Conservation (phyloP, 495 filamentous ascomycete genomes). For the Ascobolus immersus region DNA sequence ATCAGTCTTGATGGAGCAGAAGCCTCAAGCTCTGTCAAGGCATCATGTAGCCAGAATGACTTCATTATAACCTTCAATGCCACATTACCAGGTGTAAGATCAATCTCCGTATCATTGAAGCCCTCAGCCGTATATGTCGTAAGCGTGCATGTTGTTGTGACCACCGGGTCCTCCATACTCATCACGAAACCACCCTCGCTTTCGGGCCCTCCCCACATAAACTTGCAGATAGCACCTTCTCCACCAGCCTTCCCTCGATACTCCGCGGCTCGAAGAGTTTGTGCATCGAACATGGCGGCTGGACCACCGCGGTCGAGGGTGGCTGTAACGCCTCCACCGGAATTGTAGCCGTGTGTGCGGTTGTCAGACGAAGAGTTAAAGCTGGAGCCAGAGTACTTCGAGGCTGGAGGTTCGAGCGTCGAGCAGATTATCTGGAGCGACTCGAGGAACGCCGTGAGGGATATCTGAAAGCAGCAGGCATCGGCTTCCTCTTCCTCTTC, state of each 20-base stretch:
- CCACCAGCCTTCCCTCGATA: no score
- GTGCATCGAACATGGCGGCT: constrained; percentile 46
- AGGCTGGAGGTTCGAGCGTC: constrained; percentile 34
- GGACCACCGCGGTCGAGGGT: constrained; percentile 25
- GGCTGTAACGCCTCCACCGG: constrained; percentile 28
- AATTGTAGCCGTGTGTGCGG: no score
- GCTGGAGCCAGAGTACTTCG: constrained; percentile 1
- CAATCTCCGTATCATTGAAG: constrained; percentile 50
- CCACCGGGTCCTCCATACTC: constrained; percentile 56
- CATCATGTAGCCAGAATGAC: constrained; percentile 12
- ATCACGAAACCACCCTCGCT: constrained; percentile 11
- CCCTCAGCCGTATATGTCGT: constrained; percentile 59
- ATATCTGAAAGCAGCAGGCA: constrained; percentile 41
- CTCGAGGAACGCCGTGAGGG: constrained; percentile 66
- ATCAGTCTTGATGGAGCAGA: constrained; percentile 32
- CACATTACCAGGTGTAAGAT: constrained; percentile 50
- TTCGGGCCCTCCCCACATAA: background rate
- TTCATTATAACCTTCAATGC: constrained; percentile 82
- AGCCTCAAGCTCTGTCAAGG: constrained; percentile 10
- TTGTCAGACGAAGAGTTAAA: constrained; percentile 16
- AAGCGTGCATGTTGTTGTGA: constrained; percentile 75
- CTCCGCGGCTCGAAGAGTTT: constrained; percentile 48
- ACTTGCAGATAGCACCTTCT: background rate
- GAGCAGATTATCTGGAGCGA: constrained; percentile 82
- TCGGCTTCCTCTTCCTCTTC: constrained; percentile 18